A percentile compares a stretch with the other conserved stretches of the same genome.
Conservation (phyloP, 2,329 filamentous ascomycete genomes). For the Botrytis galanthina region DNA sequence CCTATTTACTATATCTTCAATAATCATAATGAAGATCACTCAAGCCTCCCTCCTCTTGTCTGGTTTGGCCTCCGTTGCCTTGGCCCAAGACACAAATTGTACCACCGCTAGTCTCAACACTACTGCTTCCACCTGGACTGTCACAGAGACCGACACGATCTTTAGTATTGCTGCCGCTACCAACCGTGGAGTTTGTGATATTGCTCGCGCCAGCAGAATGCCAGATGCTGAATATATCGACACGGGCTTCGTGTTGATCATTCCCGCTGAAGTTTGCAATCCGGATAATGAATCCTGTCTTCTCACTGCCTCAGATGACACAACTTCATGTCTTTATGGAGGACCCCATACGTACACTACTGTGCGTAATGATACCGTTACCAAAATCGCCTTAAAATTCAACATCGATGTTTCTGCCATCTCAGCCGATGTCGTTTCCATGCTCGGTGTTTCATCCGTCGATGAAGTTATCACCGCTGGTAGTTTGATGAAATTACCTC, state of each 20-base stretch:
- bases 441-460: background rate
- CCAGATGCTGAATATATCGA: constrained; percentile 4
- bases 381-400: background rate
- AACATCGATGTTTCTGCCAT: background rate
- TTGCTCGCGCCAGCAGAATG: constrained; percentile 5
- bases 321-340: background rate
- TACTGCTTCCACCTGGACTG: constrained; percentile 7
- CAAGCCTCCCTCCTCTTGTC: background rate
- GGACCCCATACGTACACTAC: background rate
- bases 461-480: background rate
- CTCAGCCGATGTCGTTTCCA: background rate
- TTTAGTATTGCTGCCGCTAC: constrained; percentile 1
- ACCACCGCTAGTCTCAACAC: constrained; percentile 3
- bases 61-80: background rate
- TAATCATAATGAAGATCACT: constrained; percentile 6
- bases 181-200: constrained; percentile 2
- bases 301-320: background rate
- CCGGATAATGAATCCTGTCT: background rate
- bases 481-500: background rate
- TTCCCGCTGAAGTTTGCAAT: background rate
- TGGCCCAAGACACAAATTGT: background rate
- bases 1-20: no score
- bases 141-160: background rate
- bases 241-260: background rate
- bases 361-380: background rate